These are phyloP conservation scores for Phytophthora agathidicida DNA, from an alignment of 352 stramenopile species.

Conservation along the genomic window DNA sequence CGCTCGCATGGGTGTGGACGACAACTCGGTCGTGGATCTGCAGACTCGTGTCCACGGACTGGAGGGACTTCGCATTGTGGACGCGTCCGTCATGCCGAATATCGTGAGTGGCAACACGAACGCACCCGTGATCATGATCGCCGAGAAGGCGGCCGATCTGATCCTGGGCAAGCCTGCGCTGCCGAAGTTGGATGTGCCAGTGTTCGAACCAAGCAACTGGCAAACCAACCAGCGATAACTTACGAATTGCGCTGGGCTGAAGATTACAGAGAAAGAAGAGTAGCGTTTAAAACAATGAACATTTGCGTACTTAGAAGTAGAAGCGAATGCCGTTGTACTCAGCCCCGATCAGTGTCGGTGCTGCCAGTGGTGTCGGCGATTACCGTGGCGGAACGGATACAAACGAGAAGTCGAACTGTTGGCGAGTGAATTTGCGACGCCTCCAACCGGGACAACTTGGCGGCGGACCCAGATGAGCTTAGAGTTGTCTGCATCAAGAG, in stretches of 20 bases:
- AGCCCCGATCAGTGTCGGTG: constrained; percentile 3
- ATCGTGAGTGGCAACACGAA: constrained; percentile 95
- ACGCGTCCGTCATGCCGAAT: constrained; percentile 93
- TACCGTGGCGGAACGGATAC: too few relatives aligned
- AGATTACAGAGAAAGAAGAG: constrained; percentile 4
- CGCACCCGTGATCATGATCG: constrained; percentile 91
- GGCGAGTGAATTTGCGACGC: not conserved
- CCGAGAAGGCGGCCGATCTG: constrained; percentile 92
- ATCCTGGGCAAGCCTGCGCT: constrained; percentile 75
- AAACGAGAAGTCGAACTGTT: constrained; percentile 4
- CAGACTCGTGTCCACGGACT: constrained; percentile 84
- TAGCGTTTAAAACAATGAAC: constrained; percentile 1
- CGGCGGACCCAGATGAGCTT: constrained; percentile 17
- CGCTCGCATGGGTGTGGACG: constrained; percentile 79
- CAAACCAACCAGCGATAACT: constrained; percentile 65
- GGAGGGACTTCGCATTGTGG: constrained; percentile 88
- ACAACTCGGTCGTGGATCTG: constrained; percentile 87
- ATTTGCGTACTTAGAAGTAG: too few relatives aligned
- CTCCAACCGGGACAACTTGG: constrained; percentile 1
- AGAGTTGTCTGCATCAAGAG: constrained; percentile 15
- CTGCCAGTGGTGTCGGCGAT: not conserved
- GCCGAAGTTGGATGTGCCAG: constrained; percentile 62
- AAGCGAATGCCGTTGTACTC: too few relatives aligned
- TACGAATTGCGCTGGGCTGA: too few relatives aligned
- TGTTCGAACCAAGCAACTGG: constrained; percentile 71